phyloP scores from a whole-genome alignment of 2,329 filamentous ascomycete species.

The Eurotiales sp. region DNA sequence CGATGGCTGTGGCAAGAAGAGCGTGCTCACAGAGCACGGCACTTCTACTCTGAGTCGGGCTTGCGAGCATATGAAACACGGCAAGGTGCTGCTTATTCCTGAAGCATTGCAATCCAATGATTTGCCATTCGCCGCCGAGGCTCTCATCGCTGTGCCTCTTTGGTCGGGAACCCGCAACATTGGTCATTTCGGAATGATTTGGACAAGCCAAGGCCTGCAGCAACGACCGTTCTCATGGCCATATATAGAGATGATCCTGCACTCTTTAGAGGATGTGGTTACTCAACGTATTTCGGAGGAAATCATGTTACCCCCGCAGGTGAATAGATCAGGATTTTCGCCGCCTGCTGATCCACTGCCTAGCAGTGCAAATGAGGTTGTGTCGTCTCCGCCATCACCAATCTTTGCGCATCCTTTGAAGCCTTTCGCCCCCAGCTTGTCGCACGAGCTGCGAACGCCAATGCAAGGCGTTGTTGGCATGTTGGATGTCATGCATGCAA shows the following conservation, averaged over 20 bases:
- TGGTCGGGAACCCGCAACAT: conserved; percentile 60
- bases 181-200: conserved; percentile 69
- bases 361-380: conserved; percentile 35
- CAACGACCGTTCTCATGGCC: conserved; percentile 59
- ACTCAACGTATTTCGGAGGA: conserved; percentile 55
- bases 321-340: conserved; percentile 22
- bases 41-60: conserved; percentile 64
- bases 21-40: conserved; percentile 57
- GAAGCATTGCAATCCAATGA: conserved; percentile 56
- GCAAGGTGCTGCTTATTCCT: conserved; percentile 67
- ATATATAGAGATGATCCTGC: conserved; percentile 64
- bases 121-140: conserved; percentile 60
- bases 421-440: conserved; percentile 68
- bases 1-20: conserved; percentile 52
- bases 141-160: conserved; percentile 64
- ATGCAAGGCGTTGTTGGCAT: conserved; percentile 75
- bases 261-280: conserved; percentile 66
- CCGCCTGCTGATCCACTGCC: neutral
- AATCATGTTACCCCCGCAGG: conserved; percentile 40
- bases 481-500: conserved; percentile 73
- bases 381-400: conserved; percentile 55
- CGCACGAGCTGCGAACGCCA: conserved; percentile 67
- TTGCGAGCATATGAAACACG: conserved; percentile 66
- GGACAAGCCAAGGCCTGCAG: conserved; percentile 60
- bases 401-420: conserved; percentile 61